Conservation (phyloP, 176 grass and related monocot species). For the Triticum monococcum region DNA sequence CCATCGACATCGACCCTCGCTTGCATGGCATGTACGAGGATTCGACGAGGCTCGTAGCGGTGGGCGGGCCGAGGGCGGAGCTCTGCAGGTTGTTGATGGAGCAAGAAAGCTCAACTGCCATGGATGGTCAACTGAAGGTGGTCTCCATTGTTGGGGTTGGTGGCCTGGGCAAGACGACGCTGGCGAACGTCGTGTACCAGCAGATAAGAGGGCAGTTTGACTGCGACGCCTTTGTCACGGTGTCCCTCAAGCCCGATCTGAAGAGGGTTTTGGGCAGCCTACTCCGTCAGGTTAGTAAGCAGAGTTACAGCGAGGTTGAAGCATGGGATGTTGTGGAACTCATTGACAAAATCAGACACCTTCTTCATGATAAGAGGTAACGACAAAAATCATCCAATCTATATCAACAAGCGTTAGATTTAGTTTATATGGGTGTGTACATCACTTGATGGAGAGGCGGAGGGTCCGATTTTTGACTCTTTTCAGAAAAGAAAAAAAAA, state of each 20-base stretch:
- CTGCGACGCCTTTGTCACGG: conserved; percentile 9
- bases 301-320: not conserved
- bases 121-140: not conserved
- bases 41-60: not conserved
- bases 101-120: not conserved
- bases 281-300: conserved; percentile 17
- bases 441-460: too few relatives aligned
- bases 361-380: conserved; percentile 28
- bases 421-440: too few relatives aligned
- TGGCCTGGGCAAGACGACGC: conserved; percentile 32
- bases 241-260: conserved; percentile 27
- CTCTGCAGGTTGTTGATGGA: not conserved
- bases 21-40: conserved; percentile 20
- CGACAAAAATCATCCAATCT: too few relatives aligned
- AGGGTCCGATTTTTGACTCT: too few relatives aligned
- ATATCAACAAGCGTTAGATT: too few relatives aligned
- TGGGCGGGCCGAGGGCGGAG: conserved; percentile 1
- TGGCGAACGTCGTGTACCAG: conserved; percentile 15
- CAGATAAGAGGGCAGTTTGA: not conserved
- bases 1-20: not conserved
- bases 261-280: conserved; percentile 17
- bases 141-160: conserved; percentile 24
- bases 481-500: too few relatives aligned
- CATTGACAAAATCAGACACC: conserved; percentile 20
- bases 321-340: conserved; percentile 13